Evolutionary conservation across 1,139 yeast genomes (phyloP).

Genomic region (Taphrina pruni): DNA sequence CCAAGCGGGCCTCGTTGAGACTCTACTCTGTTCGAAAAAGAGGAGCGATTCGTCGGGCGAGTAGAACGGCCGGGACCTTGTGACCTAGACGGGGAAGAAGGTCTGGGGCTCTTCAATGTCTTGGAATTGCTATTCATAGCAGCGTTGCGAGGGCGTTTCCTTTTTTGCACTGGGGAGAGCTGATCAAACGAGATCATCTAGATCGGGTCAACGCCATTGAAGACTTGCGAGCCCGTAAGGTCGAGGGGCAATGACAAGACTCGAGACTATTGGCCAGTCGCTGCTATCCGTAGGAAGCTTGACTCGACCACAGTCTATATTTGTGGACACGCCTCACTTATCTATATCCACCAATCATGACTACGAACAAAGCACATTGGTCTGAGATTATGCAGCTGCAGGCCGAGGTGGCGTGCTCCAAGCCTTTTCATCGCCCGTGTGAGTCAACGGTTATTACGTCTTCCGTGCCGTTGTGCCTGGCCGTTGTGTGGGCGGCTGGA

Average conservation of each 20-base stretch:
- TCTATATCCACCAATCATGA: neutral
- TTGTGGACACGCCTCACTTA: no score
- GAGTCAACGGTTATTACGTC: no score
- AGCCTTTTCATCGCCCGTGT: neutral
- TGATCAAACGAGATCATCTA: neutral
- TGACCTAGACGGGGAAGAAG: neutral
- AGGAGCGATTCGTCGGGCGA: neutral
- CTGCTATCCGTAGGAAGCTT: neutral
- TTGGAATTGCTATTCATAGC: slow-evolving; percentile 7
- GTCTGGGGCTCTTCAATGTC: neutral
- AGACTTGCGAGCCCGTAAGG: no score
- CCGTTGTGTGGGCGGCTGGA: no score
- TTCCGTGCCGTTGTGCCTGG: no score
- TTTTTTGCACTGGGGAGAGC: neutral
- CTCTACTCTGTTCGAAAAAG: neutral
- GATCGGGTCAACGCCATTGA: neutral
- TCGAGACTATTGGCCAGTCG: neutral
- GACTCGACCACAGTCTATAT: no score
- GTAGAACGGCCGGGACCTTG: no score
- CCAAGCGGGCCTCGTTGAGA: no score
- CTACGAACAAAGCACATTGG: neutral
- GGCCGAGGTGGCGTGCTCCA: neutral
- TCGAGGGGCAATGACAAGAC: neutral
- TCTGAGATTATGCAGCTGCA: neutral
- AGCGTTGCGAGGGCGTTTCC: neutral